Conservation (phyloP, 805 yeast species). For the Cyberlindnera samutprakarnensis region DNA sequence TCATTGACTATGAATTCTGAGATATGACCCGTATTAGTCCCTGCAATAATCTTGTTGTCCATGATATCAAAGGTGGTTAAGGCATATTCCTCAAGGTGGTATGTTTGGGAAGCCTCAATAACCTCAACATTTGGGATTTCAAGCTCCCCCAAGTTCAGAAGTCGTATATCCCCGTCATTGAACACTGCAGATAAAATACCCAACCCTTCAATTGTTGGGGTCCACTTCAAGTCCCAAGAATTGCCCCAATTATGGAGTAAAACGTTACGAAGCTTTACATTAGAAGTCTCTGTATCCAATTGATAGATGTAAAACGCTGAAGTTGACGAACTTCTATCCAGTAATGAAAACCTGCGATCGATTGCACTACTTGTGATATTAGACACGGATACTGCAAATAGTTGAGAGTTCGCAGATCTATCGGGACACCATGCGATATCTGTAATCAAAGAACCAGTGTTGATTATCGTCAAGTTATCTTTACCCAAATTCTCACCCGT, state of each 20-base stretch:
- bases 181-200: slow-evolving; percentile 46
- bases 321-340: slow-evolving; percentile 22
- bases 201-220: slow-evolving; percentile 29
- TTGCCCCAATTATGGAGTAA: slow-evolving; percentile 38
- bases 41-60: slow-evolving; percentile 40
- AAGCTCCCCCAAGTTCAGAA: slow-evolving; percentile 31
- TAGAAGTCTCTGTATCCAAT: slow-evolving; percentile 23
- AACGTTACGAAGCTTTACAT: slow-evolving; percentile 25
- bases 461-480: slow-evolving; percentile 34
- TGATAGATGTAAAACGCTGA: slow-evolving; percentile 41
- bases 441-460: slow-evolving; percentile 46
- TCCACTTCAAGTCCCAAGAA: slow-evolving; percentile 33
- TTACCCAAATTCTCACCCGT: slow-evolving; percentile 11
- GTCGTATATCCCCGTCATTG: slow-evolving; percentile 50
- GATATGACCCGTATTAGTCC: slow-evolving; percentile 50
- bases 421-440: slow-evolving; percentile 44
- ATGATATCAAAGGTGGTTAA: slow-evolving; percentile 45
- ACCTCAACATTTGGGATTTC: slow-evolving; percentile 12
- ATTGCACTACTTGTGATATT: slow-evolving; percentile 25
- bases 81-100: slow-evolving; percentile 20
- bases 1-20: slow-evolving; percentile 39
- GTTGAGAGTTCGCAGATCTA: slow-evolving; percentile 25
- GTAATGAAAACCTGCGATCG: slow-evolving; percentile 21
- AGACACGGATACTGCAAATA: slow-evolving; percentile 45
- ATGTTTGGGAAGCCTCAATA: slow-evolving; percentile 20